A percentile compares a stretch with the other conserved stretches of the same genome.
Evolutionary conservation across 768 basidiomycete genomes (phyloP).

Genomic region (Trametes villosa): DNA sequence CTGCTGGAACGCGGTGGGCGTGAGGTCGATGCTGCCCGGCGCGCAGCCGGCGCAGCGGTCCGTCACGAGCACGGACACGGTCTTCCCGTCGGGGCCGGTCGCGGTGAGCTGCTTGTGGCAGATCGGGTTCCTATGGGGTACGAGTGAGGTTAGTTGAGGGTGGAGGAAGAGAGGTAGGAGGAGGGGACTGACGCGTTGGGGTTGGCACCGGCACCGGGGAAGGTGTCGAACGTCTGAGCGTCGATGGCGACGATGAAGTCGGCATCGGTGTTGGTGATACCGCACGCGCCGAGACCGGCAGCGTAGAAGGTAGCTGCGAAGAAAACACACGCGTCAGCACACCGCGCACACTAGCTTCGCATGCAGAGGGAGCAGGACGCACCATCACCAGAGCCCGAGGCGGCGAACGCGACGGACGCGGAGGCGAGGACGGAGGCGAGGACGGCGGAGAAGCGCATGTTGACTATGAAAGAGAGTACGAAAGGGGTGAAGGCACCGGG

Average conservation of each 20-base stretch:
- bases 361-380: not conserved
- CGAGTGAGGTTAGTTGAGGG: not conserved
- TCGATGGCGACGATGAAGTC: slow-evolving; percentile 45
- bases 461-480: slow-evolving; percentile 15
- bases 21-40: slow-evolving; percentile 30
- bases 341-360: not conserved
- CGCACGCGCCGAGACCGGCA: slow-evolving; percentile 48
- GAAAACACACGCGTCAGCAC: too few species aligned
- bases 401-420: slow-evolving; percentile 6
- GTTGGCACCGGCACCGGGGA: slow-evolving; percentile 24
- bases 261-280: slow-evolving; percentile 35
- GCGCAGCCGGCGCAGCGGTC: slow-evolving; percentile 40
- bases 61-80: slow-evolving; percentile 33
- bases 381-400: slow-evolving; percentile 22
- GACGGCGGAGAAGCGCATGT: slow-evolving; percentile 23
- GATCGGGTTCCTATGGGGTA: slow-evolving; percentile 40
- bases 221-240: slow-evolving; percentile 35
- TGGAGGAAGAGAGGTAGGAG: not conserved
- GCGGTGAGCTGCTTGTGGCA: slow-evolving; percentile 34
- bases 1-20: slow-evolving; percentile 34
- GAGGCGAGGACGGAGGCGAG: slow-evolving; percentile 14
- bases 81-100: slow-evolving; percentile 30
- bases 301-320: slow-evolving; percentile 37
- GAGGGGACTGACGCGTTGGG: slow-evolving; percentile 18
- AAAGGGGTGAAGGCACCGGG: slow-evolving; percentile 14